phyloP scores from a whole-genome alignment of 495 filamentous ascomycete genomes.

The Neurospora sp. region DNA sequence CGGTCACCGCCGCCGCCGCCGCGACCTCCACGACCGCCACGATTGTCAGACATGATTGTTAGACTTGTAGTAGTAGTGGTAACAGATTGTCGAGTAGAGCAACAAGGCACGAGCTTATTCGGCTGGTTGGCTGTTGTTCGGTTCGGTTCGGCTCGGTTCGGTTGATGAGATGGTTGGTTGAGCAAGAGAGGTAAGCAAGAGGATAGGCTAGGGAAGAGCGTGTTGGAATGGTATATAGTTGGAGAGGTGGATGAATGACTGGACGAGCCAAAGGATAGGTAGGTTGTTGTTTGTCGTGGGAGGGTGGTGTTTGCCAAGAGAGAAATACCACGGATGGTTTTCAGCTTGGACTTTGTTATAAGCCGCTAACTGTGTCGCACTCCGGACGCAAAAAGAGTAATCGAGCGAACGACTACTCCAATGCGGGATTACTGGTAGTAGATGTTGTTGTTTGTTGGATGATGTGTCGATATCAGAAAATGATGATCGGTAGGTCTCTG shows the following conservation, averaged over 20 bases:
- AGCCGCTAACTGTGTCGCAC: background rate
- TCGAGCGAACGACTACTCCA: background rate
- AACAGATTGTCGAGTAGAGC: background rate
- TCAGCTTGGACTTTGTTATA: background rate
- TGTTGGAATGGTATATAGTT: background rate
- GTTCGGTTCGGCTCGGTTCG: background rate
- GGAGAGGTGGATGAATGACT: background rate
- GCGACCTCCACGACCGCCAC: slow-evolving; percentile 6
- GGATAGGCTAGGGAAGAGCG: background rate
- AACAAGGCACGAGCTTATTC: background rate
- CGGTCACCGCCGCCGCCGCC: slow-evolving; percentile 2
- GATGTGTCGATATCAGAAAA: background rate
- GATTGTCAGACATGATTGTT: slow-evolving; percentile 6
- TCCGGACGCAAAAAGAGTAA: background rate
- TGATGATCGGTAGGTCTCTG: background rate
- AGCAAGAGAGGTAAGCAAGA: background rate
- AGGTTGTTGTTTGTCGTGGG: background rate
- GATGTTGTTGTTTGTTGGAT: background rate
- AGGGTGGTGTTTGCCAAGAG: background rate
- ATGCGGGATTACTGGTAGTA: background rate
- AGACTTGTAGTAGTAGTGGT: background rate
- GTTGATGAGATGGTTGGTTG: background rate
- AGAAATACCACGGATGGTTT: background rate
- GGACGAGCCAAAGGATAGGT: background rate
- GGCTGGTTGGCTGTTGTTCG: background rate